These are phyloP conservation scores for Beauveria rudraprayagi DNA, from an alignment of 2,329 filamentous ascomycete genomes.

Conservation along the genomic window DNA sequence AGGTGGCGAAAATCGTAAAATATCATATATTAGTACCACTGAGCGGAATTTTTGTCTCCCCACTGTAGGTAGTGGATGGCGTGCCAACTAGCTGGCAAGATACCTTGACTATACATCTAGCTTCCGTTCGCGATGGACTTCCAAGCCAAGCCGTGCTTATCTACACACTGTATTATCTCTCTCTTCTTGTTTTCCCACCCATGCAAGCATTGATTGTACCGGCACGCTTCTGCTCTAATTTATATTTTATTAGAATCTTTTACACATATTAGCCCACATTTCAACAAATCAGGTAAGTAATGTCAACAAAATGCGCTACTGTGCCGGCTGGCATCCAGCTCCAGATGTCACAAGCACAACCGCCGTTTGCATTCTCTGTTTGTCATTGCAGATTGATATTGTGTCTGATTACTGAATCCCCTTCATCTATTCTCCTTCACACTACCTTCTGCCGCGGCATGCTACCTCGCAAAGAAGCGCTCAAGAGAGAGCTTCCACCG, in stretches of 20 bases:
- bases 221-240: neutral
- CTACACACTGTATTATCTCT: neutral
- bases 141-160: neutral
- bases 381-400: neutral
- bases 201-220: neutral
- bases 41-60: too few relatives aligned
- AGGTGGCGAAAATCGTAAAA: too few relatives aligned
- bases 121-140: neutral
- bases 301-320: neutral
- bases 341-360: neutral
- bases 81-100: neutral
- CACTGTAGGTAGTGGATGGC: too few relatives aligned
- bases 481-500: neutral
- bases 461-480: neutral
- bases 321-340: neutral
- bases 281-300: neutral
- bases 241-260: too few relatives aligned
- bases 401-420: neutral
- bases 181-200: neutral
- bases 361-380: neutral
- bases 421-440: neutral
- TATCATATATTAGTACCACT: too few relatives aligned
- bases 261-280: too few relatives aligned
- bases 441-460: too few relatives aligned
- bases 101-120: neutral